phyloP scores from a whole-genome alignment of 306 rosid species.

The Prunus dulcis region DNA sequence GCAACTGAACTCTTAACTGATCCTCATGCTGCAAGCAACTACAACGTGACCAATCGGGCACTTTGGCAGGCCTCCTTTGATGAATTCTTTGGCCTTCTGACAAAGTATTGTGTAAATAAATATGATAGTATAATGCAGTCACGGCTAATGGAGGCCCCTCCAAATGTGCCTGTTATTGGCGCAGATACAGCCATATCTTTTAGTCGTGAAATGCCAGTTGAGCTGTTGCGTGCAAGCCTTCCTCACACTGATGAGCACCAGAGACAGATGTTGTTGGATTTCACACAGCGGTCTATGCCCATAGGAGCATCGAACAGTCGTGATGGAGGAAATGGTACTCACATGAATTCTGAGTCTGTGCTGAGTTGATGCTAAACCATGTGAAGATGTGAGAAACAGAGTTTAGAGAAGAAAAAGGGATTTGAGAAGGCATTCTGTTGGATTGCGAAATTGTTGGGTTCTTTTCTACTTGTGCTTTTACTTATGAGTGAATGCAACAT shows the following conservation, averaged over 20 bases:
- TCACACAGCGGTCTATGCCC: constrained; percentile 84
- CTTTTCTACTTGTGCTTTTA: constrained; percentile 7
- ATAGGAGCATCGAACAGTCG: constrained; percentile 50
- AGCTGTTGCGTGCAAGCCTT: constrained; percentile 86
- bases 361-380: constrained; percentile 32
- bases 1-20: constrained; percentile 87
- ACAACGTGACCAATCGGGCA: constrained; percentile 54
- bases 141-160: constrained; percentile 46
- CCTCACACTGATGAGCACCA: constrained; percentile 90
- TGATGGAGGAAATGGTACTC: constrained; percentile 47
- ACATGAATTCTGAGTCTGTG: constrained; percentile 60
- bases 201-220: constrained; percentile 90
- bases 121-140: constrained; percentile 74
- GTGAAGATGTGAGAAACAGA: constrained; percentile 3
- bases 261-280: constrained; percentile 61
- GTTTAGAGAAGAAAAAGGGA: neutral
- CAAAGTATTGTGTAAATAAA: constrained; percentile 78
- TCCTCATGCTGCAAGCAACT: constrained; percentile 73
- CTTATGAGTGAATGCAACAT: constrained; percentile 17
- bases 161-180: constrained; percentile 46
- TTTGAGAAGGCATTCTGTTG: neutral
- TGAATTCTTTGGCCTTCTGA: constrained; percentile 71
- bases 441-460: neutral
- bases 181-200: constrained; percentile 73
- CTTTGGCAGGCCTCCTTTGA: constrained; percentile 98